Evolutionary conservation across 768 basidiomycete species (phyloP), one percentile per base, ranked within the genome.

Genomic region (Kwoniella dendrophila): DNA sequence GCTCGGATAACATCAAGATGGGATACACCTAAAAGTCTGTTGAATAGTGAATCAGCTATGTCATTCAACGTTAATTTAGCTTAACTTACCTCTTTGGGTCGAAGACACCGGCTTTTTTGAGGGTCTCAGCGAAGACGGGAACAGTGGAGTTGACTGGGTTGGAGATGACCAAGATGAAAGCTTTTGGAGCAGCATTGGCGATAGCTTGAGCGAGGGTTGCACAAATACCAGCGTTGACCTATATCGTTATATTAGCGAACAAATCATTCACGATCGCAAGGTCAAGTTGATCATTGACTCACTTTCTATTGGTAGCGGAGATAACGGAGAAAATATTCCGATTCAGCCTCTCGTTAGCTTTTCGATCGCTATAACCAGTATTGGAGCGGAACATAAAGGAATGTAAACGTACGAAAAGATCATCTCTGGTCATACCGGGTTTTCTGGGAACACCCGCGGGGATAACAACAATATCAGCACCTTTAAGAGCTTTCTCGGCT

Each of bases 391-490:
- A n/a, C n/a, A n/a, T n/a, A 33, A 8, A 27, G 34, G 33, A 44
- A 53, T 1, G 33, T 29, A 16, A 22, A 74, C 77, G 58, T 47
- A 78, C 76, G 71, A 80, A 80, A 44, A 80, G 77, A 62, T 80
- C 79, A 59, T 80, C 79, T 52, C 79, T 77, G 67, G 75, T 75
- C 70, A 74, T 62, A 41, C 72, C 73, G 76, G 93, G 92, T 87
- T 99, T 99, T 79, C 96, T 85, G 68, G 96, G 96, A 65, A 99
- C 95, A 86, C 96, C 96, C 81, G 96, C 96, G 62, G 96, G 96
- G 78, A 98, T 96, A 67, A 98, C 90, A 69, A 98, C 88, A 66
- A 98, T 90, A 81, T 97, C 84, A 62, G 86, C 89, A 66, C 88
- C 94, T 63, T 90, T 87, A 63, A 99, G 86, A 20, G 96, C 93